Evolutionary conservation across 2,329 filamentous ascomycete species (phyloP).

Genomic region (Alternaria conjuncta): DNA sequence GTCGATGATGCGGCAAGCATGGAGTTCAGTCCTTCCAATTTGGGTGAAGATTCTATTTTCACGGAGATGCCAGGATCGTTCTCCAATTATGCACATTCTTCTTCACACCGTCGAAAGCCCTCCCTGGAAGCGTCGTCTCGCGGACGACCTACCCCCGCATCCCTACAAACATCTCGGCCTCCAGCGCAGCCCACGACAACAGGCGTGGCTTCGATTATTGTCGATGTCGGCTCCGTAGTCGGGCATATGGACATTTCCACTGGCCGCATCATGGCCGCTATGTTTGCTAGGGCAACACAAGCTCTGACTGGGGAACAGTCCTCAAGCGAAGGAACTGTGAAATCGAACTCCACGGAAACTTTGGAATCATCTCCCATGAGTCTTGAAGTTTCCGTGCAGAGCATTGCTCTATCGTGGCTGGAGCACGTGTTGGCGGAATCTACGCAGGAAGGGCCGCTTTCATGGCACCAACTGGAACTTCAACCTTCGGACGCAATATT

Average conservation of each 20-base stretch:
- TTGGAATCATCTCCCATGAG: conserved; percentile 3
- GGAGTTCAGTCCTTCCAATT: conserved; percentile 35
- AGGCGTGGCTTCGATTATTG: conserved; percentile 24
- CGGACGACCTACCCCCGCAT: conserved; percentile 19
- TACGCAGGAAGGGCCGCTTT: conserved; percentile 6
- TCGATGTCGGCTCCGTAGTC: conserved; percentile 45
- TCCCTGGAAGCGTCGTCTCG: conserved; percentile 31
- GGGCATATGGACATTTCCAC: conserved; percentile 46
- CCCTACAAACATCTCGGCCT: conserved; percentile 4
- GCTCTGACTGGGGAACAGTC: conserved; percentile 21
- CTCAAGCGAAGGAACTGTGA: neutral
- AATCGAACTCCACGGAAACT: neutral
- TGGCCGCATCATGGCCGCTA: conserved; percentile 41
- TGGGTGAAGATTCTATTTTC: conserved; percentile 47
- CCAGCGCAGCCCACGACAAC: conserved; percentile 14
- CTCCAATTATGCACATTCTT: conserved; percentile 55
- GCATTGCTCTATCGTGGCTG: conserved; percentile 41
- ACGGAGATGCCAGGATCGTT: conserved; percentile 56
- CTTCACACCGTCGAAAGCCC: conserved; percentile 37
- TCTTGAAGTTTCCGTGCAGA: conserved; percentile 33
- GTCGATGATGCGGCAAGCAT: conserved; percentile 20
- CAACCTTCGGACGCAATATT: conserved; percentile 40
- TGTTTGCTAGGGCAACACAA: conserved; percentile 34
- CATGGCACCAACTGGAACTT: conserved; percentile 23
- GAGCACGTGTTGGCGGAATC: conserved; percentile 39